Percentiles rank a stretch among this genome's conserved stretches.
Conservation (phyloP, 176 grass and related monocot genomes). For the Aegilops bicornis region DNA sequence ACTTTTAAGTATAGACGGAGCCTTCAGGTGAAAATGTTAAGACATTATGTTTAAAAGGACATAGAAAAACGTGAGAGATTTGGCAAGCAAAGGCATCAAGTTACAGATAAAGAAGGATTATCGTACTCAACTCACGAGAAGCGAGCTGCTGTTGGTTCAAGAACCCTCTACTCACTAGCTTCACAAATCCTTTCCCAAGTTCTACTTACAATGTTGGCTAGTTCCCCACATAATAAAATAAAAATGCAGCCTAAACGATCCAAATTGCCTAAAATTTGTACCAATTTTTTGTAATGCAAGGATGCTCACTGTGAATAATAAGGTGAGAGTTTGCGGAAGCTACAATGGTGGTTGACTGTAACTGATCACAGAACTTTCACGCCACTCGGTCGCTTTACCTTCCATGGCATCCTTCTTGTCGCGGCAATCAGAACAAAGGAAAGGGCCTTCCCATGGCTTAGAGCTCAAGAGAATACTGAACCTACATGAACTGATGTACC, state of each 20-base stretch:
- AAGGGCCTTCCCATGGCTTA: slow-evolving; percentile 91
- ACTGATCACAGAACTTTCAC: slow-evolving; percentile 72
- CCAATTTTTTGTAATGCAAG: slow-evolving; percentile 25
- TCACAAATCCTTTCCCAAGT: slow-evolving; percentile 40
- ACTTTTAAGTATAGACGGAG: too few species aligned
- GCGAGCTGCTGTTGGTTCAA: slow-evolving; percentile 24
- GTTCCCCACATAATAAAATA: slow-evolving; percentile 24
- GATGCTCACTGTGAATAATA: slow-evolving; percentile 15
- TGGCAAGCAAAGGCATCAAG: slow-evolving; percentile 5
- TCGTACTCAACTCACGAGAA: slow-evolving; percentile 27
- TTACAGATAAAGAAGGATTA: slow-evolving; percentile 38
- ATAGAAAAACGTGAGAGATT: not conserved
- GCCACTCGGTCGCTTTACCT: slow-evolving; percentile 85
- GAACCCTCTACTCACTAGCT: slow-evolving; percentile 46
- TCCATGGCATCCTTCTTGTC: slow-evolving; percentile 98
- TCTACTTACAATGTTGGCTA: slow-evolving; percentile 47
- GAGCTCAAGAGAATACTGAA: slow-evolving; percentile 78
- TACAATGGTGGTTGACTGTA: slow-evolving; percentile 35
- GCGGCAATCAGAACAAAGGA: slow-evolving; percentile 85
- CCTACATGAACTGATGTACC: slow-evolving; percentile 82
- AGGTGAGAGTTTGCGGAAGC: slow-evolving; percentile 21
- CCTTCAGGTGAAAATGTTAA: too few species aligned
- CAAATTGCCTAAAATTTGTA: slow-evolving; percentile 15
- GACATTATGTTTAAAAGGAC: too few species aligned
- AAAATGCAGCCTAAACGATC: slow-evolving; percentile 37